Conservation (phyloP, 176 grass and related monocot species). For the Dendrocalamus sinicus region DNA sequence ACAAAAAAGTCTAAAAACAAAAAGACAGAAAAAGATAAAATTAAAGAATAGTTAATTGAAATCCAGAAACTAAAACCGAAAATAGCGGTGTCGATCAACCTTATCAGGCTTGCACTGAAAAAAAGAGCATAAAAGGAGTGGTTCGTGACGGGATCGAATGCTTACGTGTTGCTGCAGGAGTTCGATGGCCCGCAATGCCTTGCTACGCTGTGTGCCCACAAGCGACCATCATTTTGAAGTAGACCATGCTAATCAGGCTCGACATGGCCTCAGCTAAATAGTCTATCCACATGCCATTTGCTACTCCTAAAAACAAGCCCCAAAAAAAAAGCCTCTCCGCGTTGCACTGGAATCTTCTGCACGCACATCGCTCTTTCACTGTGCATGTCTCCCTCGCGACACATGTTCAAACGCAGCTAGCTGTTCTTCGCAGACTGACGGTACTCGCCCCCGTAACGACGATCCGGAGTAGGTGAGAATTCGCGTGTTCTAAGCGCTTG, state of each 20-base stretch:
- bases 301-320: not conserved
- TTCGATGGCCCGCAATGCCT: no score
- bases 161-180: not conserved
- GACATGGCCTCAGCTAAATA: not conserved
- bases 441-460: not conserved
- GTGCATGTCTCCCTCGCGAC: not conserved
- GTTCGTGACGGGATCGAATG: not conserved
- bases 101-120: conserved; percentile 2
- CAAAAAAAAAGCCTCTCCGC: not conserved
- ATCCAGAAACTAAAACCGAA: no score
- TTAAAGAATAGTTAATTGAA: no score
- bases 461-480: conserved; percentile 25
- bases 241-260: not conserved
- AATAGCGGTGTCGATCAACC: not conserved
- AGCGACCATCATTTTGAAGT: not conserved
- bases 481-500: not conserved
- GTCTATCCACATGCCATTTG: not conserved
- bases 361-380: not conserved
- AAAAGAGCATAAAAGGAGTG: not conserved
- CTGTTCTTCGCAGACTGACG: not conserved
- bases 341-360: not conserved
- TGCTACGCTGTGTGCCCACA: no score
- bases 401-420: conserved; percentile 22
- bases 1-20: no score
- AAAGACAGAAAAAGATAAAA: no score